Conservation (phyloP, 441 rosid genomes). For the Daphne laureola region DNA sequence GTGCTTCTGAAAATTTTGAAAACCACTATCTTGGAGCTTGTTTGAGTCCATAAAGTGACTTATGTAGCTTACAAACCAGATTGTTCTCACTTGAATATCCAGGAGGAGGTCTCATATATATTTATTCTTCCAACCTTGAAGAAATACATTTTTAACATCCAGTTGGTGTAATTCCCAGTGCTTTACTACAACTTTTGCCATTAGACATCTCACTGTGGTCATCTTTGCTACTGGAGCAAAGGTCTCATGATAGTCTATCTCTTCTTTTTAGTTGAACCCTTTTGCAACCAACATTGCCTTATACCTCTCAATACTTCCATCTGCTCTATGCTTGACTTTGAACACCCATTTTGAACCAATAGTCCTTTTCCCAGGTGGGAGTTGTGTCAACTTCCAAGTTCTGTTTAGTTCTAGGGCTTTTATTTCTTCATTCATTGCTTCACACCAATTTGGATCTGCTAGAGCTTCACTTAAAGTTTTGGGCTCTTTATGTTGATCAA, state of each 20-base stretch:
- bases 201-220: not conserved
- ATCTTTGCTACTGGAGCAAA: slow-evolving; percentile 2
- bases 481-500: not conserved
- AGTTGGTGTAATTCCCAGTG: not conserved
- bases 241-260: not conserved
- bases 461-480: not conserved
- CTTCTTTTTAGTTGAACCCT: not conserved
- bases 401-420: not conserved
- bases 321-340: not conserved
- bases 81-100: not conserved
- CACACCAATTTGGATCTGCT: not conserved
- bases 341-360: not conserved
- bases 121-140: not conserved
- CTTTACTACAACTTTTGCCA: not conserved
- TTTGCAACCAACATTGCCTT: not conserved
- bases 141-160: not conserved
- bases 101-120: not conserved
- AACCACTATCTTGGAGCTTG: not conserved
- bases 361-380: slow-evolving; percentile 1
- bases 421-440: not conserved
- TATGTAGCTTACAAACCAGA: not conserved
- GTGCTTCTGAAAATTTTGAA: not conserved
- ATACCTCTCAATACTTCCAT: not conserved
- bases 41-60: not conserved
- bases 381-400: not conserved